Evolutionary conservation across 306 rosid genomes (phyloP), one percentile per base, ranked within the genome.

Genomic region (Oxytropis ochrocephala): DNA sequence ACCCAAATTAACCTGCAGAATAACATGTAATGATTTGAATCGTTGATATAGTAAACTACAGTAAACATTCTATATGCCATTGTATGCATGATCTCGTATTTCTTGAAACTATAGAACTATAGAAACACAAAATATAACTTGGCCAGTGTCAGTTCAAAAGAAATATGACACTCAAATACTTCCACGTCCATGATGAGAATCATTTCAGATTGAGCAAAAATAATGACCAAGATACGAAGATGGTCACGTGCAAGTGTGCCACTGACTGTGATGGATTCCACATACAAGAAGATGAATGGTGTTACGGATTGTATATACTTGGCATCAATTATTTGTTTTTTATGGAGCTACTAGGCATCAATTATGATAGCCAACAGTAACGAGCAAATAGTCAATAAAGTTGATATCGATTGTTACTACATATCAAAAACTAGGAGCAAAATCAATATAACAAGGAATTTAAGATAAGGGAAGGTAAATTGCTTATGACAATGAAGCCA

Each of bases 1-100:
- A 21, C 91, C 97, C 64, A 95, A 87, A 88, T 91, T 91, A 71
- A 95, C 89, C 99, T 95, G 87, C 73, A 85, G 55, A 77, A 49
- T 59, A 43, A 66, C 13, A 46, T 41, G 36, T 60, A 72, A 53
- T 67, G 41, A 52, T 48, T 70, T 78, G 36, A 68, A 58, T 58
- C 36, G 66, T 64, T 46, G 46, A 80, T 30, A 53, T 30, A 53
- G 14, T 61, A 55, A 68, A 73, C 39, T 36, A 18, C 49, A 12
- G 33, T 42, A 56, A 69, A 56, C 18, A 30, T 77, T 66, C 29
- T 47, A 56, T 73, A 41, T 64, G 7, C 19, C 46, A 33, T 64
- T 33, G 29, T 52, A 67, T 29, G 75, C 72, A 72, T 51, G 7
- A 68, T 67, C 33, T 27, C 50, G 11, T 50, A 39, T 49, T 68